Evolutionary conservation across 163 green algal genomes (phyloP).

Genomic region (Scenedesmus sp.): DNA sequence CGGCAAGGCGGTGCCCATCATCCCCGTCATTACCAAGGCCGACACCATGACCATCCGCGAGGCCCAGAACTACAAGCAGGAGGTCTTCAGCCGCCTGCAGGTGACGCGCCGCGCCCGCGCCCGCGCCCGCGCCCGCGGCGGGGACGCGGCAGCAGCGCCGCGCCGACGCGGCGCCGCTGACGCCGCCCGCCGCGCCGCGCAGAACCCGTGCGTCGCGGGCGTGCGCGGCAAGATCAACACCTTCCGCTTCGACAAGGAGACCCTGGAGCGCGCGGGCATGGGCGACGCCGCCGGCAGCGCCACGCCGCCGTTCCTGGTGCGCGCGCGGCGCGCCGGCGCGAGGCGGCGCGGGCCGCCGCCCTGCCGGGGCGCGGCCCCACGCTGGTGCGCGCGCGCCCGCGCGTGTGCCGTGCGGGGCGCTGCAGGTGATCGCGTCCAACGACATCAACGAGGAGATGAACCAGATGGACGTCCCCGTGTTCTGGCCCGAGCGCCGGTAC

Average conservation of each 20-base stretch:
- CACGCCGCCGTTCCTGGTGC: conserved; percentile 37
- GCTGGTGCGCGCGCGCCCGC: neutral
- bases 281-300: conserved; percentile 9
- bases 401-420: neutral
- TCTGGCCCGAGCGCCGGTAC: conserved; percentile 78
- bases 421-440: conserved; percentile 71
- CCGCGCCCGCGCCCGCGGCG: too few relatives aligned
- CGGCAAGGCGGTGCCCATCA: conserved; percentile 58
- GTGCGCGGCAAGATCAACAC: conserved; percentile 39
- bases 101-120: neutral
- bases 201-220: conserved; percentile 37
- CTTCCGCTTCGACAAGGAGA: conserved; percentile 37
- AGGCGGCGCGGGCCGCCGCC: neutral
- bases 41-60: conserved; percentile 85
- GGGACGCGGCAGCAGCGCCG: too few relatives aligned
- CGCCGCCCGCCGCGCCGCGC: neutral
- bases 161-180: too few relatives aligned
- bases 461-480: conserved; percentile 55
- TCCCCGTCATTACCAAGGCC: conserved; percentile 76
- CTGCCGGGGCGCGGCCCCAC: conserved; percentile 54
- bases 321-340: neutral
- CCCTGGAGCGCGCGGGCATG: conserved; percentile 43
- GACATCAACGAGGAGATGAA: conserved; percentile 68
- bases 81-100: conserved; percentile 63
- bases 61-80: conserved; percentile 70